These are phyloP conservation scores for Phyllosticta citriasiana DNA, from an alignment of 2,329 filamentous ascomycete genomes.

Conservation along the genomic window DNA sequence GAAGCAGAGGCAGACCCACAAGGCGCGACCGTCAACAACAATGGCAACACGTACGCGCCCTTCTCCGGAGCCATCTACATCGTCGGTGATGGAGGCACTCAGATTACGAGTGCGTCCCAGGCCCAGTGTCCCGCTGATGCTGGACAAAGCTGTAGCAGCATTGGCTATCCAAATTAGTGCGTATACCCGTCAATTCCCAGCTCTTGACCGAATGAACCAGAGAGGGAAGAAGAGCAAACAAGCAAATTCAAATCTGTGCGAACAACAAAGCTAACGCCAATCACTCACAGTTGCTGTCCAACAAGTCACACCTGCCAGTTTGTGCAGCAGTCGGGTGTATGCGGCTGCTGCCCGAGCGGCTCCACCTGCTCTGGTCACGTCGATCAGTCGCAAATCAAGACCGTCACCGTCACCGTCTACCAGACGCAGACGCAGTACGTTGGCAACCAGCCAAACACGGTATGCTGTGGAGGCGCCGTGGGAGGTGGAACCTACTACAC, in stretches of 20 bases:
- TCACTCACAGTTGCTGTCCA: conserved; percentile 26
- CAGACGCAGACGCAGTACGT: conserved; percentile 7
- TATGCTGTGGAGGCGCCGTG: conserved; percentile 11
- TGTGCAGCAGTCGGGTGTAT: conserved; percentile 22
- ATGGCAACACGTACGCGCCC: conserved; percentile 22
- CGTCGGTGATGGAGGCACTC: conserved; percentile 11
- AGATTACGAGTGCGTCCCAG: conserved; percentile 22
- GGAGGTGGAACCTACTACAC: conserved; percentile 15
- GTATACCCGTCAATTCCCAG: not conserved
- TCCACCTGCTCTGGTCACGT: conserved; percentile 24
- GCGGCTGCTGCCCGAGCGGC: conserved; percentile 29
- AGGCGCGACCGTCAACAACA: not conserved
- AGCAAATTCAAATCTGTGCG: not conserved
- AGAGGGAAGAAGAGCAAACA: not conserved
- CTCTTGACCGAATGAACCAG: not conserved
- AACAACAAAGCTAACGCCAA: not conserved
- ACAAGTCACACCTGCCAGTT: conserved; percentile 24
- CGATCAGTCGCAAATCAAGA: conserved; percentile 23
- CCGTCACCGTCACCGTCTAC: conserved; percentile 23
- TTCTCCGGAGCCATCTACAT: conserved; percentile 32
- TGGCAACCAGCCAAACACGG: conserved; percentile 18
- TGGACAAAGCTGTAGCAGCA: conserved; percentile 32
- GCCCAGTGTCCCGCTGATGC: conserved; percentile 26
- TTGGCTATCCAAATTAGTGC: conserved; percentile 34
- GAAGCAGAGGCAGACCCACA: not conserved